A percentile compares a stretch with the other conserved stretches of the same genome.
These are phyloP conservation scores for Neoascochyta sp. DNA, from an alignment of 2,329 filamentous ascomycete genomes.

Conservation along the genomic window DNA sequence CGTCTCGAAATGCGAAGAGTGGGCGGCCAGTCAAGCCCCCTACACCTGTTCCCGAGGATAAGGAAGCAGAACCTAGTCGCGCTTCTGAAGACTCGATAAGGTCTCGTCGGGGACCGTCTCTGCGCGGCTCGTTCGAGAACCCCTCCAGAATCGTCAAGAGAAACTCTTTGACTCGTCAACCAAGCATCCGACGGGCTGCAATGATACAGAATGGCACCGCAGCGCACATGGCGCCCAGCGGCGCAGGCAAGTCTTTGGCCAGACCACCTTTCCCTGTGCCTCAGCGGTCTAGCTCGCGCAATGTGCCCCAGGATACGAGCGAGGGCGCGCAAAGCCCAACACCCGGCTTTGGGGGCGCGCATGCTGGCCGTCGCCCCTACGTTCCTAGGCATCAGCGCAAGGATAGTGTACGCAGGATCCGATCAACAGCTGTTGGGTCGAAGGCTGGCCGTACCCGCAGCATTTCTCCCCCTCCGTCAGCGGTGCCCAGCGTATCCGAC, in stretches of 20 bases:
- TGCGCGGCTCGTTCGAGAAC: conserved; percentile 36
- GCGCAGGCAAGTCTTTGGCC: conserved; percentile 41
- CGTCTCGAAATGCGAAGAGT: conserved; percentile 48
- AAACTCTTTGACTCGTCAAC: conserved; percentile 36
- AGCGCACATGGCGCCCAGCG: conserved; percentile 66
- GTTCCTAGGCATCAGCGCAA: conserved; percentile 47
- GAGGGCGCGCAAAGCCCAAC: conserved; percentile 79
- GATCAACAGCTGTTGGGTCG: conserved; percentile 73
- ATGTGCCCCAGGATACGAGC: conserved; percentile 63
- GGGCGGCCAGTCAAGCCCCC: conserved; percentile 42
- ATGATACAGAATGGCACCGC: conserved; percentile 76
- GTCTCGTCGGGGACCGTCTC: conserved; percentile 17
- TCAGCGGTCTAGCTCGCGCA: conserved; percentile 79
- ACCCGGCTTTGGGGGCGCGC: conserved; percentile 45
- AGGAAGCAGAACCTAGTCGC: conserved; percentile 33
- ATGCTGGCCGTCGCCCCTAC: conserved; percentile 41
- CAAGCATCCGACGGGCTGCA: conserved; percentile 70
- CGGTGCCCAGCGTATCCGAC: conserved; percentile 63
- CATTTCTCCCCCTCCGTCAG: conserved; percentile 59
- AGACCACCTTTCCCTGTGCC: conserved; percentile 88
- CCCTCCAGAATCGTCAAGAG: conserved; percentile 36
- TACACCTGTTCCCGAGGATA: conserved; percentile 44
- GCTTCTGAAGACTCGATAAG: conserved; percentile 31
- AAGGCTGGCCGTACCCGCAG: conserved; percentile 44
- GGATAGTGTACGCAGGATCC: conserved; percentile 70